Base-by-base conservation (phyloP, 179 eudicot species). In the Vitellaria paradoxa region DNA sequence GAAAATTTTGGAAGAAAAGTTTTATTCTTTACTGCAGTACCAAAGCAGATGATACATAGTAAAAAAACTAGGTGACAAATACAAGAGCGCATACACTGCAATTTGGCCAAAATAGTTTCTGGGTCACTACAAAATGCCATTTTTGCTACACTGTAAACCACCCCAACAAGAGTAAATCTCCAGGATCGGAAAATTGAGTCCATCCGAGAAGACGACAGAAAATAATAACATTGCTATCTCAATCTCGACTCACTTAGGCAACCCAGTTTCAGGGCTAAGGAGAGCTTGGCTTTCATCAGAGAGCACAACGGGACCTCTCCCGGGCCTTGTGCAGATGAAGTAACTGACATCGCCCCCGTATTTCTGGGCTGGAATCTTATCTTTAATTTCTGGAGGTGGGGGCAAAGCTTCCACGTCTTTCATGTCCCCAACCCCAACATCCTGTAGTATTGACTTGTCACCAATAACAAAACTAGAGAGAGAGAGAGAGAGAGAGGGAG, bases 271-370 rank as follows among this genome's bases (percentile, higher is more conserved):
- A 9, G 93, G 89, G 82, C 88, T 64, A 21, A 96, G 93, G 64
- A 96, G 96, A 77, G 97, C 85, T 64, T 79, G 89, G 78, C 80
- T 85, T 81, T 91, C 94, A 73, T 96, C 98, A 11, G 86, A 67
- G 12, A 93, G 83, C 60, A 93, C 69, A 24, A 87, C 78, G 2
- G 99, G 99, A 65, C 97, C 98, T 72, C 83, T 87, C 45, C 99
- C 98, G 47, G 96, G 97, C 72, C 86, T 86, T 56, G 98, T 96
- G 85, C 98, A 93, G 77, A 96, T 93, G 81, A 96, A 96, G 78
- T 96, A 93, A 73, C 87, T 86, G 72, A 96, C 93, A 66, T 91
- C 96, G 60, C 98, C 98, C 24, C 77, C 78, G 76, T 63, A 77
- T 75, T 83, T 90, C 71, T 86, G 88, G 64, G 85, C 47, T 5